Conservation (phyloP, 148 eudicot species). For the Agrostemma githago region DNA sequence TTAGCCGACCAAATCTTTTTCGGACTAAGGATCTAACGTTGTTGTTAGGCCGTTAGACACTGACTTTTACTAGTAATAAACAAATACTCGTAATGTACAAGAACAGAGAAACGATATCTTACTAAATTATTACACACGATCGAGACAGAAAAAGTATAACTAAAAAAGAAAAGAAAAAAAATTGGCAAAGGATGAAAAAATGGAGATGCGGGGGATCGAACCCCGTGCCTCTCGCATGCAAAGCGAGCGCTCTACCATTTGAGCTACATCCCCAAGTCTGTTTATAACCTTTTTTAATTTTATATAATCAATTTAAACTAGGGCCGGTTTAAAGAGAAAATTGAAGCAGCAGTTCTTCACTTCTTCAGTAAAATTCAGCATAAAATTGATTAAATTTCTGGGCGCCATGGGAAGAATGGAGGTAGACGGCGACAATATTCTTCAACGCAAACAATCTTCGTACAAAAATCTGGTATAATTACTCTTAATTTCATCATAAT, state of each 20-base stretch:
- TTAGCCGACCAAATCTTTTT: no score
- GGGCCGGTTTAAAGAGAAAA: no score
- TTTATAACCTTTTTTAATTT: background rate
- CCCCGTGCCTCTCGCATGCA: slow-evolving; percentile 80
- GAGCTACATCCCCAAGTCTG: slow-evolving; percentile 65
- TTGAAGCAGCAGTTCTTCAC: no score
- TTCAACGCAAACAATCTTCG: slow-evolving; percentile 55
- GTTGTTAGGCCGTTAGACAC: no score
- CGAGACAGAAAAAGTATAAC: background rate
- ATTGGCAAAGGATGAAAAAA: no score
- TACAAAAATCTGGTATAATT: slow-evolving; percentile 49
- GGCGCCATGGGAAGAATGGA: slow-evolving; percentile 70
- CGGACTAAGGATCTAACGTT: no score
- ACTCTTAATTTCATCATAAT: background rate
- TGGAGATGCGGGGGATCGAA: slow-evolving; percentile 90
- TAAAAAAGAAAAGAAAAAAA: background rate
- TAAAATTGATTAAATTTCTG: background rate
- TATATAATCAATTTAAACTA: no score
- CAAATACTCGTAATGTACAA: no score
- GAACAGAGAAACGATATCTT: no score
- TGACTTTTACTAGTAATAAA: no score
- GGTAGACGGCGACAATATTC: slow-evolving; percentile 36
- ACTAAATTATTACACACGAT: no score
- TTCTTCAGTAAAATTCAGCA: background rate
- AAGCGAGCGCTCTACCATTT: slow-evolving; percentile 81